phyloP scores from a whole-genome alignment of 208 protist species.

The Strigomonas oncopelti region DNA sequence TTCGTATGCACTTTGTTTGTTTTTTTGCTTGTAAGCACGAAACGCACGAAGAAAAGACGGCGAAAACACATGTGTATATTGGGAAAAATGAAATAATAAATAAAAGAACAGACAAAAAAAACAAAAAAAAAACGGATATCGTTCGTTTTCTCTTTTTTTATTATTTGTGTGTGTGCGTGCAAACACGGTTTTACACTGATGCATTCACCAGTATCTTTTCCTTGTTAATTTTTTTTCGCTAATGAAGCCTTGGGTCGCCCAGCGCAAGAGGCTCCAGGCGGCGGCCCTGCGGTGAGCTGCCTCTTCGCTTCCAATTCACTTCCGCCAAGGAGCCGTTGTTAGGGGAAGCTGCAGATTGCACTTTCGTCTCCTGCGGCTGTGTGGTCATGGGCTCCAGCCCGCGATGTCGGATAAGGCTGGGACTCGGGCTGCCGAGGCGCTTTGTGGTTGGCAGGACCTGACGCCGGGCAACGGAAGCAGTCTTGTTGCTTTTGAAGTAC shows the following conservation, averaged over 20 bases:
- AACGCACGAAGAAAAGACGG: no score
- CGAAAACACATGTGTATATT: no score
- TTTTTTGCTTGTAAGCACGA: no score
- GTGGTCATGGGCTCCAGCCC: neutral
- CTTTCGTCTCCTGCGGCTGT: neutral
- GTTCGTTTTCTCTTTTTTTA: no score
- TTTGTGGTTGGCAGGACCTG: neutral
- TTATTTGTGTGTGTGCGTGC: no score
- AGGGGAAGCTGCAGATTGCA: neutral
- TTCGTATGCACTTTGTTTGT: no score
- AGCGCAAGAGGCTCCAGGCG: neutral
- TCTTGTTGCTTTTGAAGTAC: conserved; percentile 1
- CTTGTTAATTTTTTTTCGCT: neutral
- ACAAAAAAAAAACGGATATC: neutral
- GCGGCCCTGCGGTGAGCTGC: neutral
- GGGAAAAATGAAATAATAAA: neutral
- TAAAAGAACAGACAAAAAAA: neutral
- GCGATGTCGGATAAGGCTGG: neutral
- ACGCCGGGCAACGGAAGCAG: neutral
- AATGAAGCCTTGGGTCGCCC: neutral
- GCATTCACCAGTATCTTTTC: no score
- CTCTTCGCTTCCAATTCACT: neutral
- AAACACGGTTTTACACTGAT: no score
- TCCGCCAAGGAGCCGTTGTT: neutral
- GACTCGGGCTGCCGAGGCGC: neutral